A percentile compares a stretch with the other conserved stretches of the same genome.
Conservation (phyloP, 257 asterid genomes). For the Leonotis leonurus region DNA sequence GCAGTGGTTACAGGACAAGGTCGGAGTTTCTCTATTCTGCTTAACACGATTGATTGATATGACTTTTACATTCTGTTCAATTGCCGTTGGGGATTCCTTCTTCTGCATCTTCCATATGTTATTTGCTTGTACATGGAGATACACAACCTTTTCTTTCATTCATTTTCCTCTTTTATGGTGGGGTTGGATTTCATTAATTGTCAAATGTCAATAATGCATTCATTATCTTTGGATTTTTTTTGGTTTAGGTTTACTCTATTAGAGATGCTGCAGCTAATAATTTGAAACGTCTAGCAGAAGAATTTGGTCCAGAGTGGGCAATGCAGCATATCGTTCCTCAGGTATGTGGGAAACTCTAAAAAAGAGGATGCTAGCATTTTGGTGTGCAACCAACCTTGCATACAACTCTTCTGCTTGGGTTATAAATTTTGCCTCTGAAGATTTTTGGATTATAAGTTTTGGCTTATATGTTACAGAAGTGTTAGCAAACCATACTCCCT, state of each 20-base stretch:
- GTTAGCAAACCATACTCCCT: not conserved
- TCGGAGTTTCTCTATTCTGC: slow-evolving; percentile 6
- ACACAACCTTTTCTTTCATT: not conserved
- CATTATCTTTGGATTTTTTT: not conserved
- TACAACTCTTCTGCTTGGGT: not conserved
- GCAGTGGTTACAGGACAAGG: slow-evolving; percentile 81
- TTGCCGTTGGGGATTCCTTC: not conserved
- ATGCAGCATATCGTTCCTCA: slow-evolving; percentile 76
- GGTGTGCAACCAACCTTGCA: not conserved
- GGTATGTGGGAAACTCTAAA: slow-evolving; percentile 11
- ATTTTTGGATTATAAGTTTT: not conserved
- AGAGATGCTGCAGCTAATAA: slow-evolving; percentile 83
- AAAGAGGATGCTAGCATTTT: not conserved
- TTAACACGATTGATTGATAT: not conserved
- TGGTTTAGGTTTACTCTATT: slow-evolving; percentile 69
- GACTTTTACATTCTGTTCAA: not conserved
- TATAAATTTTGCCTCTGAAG: not conserved
- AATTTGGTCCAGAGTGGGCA: slow-evolving; percentile 94
- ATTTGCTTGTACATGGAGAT: not conserved
- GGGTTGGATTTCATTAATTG: not conserved
- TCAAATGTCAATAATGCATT: not conserved
- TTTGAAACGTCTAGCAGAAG: slow-evolving; percentile 77
- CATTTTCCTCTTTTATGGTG: not conserved
- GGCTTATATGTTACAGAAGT: not conserved
- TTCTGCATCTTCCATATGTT: not conserved